Percentiles rank a stretch among this genome's conserved stretches.
Conservation (phyloP, 768 basidiomycete species). For the Mycena kentingensis region DNA sequence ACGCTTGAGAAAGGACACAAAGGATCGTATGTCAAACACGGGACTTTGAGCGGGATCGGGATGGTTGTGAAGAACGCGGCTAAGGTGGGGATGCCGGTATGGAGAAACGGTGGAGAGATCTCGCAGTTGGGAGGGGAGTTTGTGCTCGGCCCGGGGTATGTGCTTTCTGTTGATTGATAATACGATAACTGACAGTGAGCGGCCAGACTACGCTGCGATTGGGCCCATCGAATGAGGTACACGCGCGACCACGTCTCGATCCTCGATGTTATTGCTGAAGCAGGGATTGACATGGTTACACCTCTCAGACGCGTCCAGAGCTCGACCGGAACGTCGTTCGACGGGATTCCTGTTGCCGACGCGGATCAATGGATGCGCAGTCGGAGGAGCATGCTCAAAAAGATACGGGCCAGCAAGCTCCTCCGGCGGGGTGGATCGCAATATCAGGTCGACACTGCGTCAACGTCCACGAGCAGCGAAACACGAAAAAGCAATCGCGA, state of each 20-base stretch:
- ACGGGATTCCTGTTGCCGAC: conserved; percentile 15
- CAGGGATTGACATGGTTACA: conserved; percentile 41
- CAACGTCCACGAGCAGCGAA: conserved; percentile 1
- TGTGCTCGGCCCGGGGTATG: conserved; percentile 63
- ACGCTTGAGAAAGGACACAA: conserved; percentile 34
- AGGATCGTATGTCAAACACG: conserved; percentile 55
- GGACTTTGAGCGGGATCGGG: conserved; percentile 51
- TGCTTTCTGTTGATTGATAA: neutral
- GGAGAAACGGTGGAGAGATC: conserved; percentile 59
- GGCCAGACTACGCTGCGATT: conserved; percentile 50
- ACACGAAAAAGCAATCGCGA: conserved; percentile 1
- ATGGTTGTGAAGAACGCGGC: conserved; percentile 58
- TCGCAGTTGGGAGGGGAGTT: conserved; percentile 76
- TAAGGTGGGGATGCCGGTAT: conserved; percentile 61
- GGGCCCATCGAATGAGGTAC: conserved; percentile 65
- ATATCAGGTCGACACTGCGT: conserved; percentile 8
- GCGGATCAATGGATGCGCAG: conserved; percentile 22
- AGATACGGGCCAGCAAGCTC: conserved; percentile 17
- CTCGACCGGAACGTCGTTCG: conserved; percentile 13
- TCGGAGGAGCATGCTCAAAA: conserved; percentile 13
- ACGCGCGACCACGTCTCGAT: conserved; percentile 62
- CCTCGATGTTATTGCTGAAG: conserved; percentile 50
- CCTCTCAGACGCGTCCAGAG: conserved; percentile 8
- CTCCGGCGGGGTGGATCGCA: conserved; percentile 13
- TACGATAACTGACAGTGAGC: conserved; percentile 8